Percentiles rank a stretch among this genome's conserved stretches.
Conservation (phyloP, 148 eudicot species). For the Tetragonia tetragonoides region DNA sequence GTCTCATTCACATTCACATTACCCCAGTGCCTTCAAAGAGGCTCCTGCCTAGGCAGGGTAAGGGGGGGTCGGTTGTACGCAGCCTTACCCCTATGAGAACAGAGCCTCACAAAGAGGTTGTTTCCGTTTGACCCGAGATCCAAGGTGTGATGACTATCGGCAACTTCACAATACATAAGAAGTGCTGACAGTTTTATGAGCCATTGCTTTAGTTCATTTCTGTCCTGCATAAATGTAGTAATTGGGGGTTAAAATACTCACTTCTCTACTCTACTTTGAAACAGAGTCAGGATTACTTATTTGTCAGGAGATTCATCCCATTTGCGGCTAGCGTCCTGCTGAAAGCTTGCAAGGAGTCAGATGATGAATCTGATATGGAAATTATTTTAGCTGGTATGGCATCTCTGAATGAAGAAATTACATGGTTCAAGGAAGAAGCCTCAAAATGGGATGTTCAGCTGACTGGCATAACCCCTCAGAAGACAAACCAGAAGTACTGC, state of each 20-base stretch:
- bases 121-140: no score
- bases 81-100: no score
- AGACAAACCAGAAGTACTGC: conserved; percentile 62
- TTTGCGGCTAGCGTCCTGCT: conserved; percentile 63
- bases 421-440: conserved; percentile 88
- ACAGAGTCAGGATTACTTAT: conserved; percentile 86
- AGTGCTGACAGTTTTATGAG: no score
- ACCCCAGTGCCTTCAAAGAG: no score
- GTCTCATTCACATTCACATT: no score
- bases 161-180: no score
- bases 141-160: no score
- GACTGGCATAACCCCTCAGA: conserved; percentile 44
- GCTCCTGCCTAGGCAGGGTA: no score
- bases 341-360: conserved; percentile 71
- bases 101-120: no score
- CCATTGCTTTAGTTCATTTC: no score
- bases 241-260: not conserved
- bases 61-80: no score
- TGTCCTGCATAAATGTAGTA: no score
- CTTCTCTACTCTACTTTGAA: not conserved
- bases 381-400: conserved; percentile 74
- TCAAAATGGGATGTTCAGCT: conserved; percentile 61
- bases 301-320: conserved; percentile 70
- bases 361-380: conserved; percentile 62
- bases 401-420: conserved; percentile 74